Evolutionary conservation across 306 rosid genomes (phyloP).

Genomic region (Malus fusca): DNA sequence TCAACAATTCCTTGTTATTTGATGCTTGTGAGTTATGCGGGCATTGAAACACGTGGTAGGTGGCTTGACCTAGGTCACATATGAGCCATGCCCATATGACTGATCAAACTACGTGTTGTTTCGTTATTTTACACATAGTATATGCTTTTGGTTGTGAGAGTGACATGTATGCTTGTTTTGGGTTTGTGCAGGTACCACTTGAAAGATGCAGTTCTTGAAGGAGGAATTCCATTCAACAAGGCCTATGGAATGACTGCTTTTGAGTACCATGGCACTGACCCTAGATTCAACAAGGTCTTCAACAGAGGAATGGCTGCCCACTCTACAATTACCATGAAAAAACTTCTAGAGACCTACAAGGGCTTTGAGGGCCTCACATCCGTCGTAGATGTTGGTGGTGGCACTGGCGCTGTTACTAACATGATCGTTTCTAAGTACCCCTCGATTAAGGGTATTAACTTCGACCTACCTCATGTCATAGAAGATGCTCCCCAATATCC

Average conservation of each 20-base stretch:
- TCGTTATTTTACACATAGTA: background rate
- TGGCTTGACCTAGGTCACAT: too few species aligned
- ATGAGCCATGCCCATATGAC: too few species aligned
- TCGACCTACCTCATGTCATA: too few species aligned
- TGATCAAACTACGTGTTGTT: background rate
- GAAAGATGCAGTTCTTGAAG: constrained; percentile 81
- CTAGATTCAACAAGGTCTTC: constrained; percentile 86
- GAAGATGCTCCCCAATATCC: too few species aligned
- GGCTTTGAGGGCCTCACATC: background rate
- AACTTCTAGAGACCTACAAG: constrained; percentile 26
- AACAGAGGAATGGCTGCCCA: constrained; percentile 81
- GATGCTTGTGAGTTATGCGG: too few species aligned
- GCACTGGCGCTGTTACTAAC: too few species aligned
- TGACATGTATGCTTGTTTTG: background rate
- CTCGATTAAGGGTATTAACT: too few species aligned
- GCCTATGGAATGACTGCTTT: constrained; percentile 91
- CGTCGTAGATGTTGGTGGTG: too few species aligned
- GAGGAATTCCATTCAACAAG: constrained; percentile 88
- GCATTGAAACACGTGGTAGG: too few species aligned
- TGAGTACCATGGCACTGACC: constrained; percentile 80
- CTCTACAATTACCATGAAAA: constrained; percentile 85
- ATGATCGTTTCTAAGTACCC: too few species aligned
- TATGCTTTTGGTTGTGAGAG: background rate
- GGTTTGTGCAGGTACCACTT: constrained; percentile 59
- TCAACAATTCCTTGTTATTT: too few species aligned